These are phyloP conservation scores for Pezicula neosporulosa DNA, from an alignment of 2,329 filamentous ascomycete species.

Conservation along the genomic window DNA sequence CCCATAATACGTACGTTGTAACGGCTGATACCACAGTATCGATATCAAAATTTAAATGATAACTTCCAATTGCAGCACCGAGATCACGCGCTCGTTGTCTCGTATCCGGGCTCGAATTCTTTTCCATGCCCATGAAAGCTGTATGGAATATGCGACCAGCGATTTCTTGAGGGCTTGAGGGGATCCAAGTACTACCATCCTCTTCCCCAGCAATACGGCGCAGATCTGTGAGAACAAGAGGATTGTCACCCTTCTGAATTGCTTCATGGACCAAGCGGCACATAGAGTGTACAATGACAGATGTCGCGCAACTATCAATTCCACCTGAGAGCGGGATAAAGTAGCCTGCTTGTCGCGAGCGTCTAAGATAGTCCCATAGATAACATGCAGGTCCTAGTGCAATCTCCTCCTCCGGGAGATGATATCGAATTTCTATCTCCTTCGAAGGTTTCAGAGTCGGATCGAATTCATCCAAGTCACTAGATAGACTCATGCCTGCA, in stretches of 20 bases:
- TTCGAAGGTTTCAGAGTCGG: conserved; percentile 35
- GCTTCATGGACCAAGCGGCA: conserved; percentile 53
- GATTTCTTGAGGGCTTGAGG: conserved; percentile 47
- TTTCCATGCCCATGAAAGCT: conserved; percentile 67
- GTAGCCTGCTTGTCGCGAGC: conserved; percentile 41
- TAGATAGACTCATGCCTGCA: conserved; percentile 39
- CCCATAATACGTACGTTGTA: no score
- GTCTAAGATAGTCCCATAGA: conserved; percentile 44
- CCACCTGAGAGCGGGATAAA: conserved; percentile 56
- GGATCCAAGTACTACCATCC: conserved; percentile 37
- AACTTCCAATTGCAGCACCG: conserved; percentile 58
- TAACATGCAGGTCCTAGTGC: conserved; percentile 61
- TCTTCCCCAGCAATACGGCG: conserved; percentile 50
- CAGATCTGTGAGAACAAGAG: conserved; percentile 45
- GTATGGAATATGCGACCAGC: conserved; percentile 58
- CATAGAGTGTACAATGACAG: conserved; percentile 42
- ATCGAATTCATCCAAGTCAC: conserved; percentile 37
- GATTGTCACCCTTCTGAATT: conserved; percentile 42
- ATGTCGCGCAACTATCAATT: conserved; percentile 56
- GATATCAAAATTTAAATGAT: conserved; percentile 73
- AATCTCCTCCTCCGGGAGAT: conserved; percentile 65
- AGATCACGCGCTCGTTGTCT: conserved; percentile 61
- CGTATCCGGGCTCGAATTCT: conserved; percentile 58
- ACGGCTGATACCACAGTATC: conserved; percentile 62
- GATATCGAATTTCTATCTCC: conserved; percentile 46